A percentile compares a stretch with the other conserved stretches of the same genome.
Conservation (phyloP, 129 eudicot genomes). For the Flaveria bidentis region DNA sequence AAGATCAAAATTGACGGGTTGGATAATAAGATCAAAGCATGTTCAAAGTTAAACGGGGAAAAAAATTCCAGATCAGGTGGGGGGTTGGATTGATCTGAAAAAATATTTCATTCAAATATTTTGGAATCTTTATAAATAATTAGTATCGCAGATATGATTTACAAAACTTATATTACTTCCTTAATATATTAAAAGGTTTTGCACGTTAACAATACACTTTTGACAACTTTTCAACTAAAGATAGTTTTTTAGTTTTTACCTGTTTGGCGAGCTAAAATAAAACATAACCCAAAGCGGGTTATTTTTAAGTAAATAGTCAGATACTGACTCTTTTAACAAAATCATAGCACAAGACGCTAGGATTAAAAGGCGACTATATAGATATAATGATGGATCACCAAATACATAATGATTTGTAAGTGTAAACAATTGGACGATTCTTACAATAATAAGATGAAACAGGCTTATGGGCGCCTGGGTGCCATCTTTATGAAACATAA, state of each 20-base stretch:
- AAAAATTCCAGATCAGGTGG: not conserved
- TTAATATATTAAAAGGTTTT: too few relatives aligned
- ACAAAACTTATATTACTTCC: not conserved
- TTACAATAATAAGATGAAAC: conserved; percentile 21
- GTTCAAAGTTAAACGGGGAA: not conserved
- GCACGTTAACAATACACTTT: not conserved
- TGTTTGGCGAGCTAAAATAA: not conserved
- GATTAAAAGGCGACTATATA: conserved; percentile 18
- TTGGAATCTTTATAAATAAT: not conserved
- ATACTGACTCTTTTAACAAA: not conserved
- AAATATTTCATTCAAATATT: not conserved
- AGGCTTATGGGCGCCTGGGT: not conserved
- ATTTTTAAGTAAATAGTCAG: not conserved
- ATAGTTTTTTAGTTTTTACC: not conserved
- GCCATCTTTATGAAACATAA: conserved; percentile 23
- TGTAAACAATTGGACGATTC: conserved; percentile 17
- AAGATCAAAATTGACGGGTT: not conserved
- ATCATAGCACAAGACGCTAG: conserved; percentile 4
- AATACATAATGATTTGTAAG: conserved; percentile 23
- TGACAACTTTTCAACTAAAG: not conserved
- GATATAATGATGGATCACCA: conserved; percentile 19
- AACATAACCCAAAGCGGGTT: not conserved
- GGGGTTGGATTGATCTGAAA: not conserved
- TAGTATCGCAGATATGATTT: not conserved
- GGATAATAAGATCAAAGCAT: not conserved